phyloP scores from a whole-genome alignment of 768 basidiomycete genomes.

The Hygrocybe coccinea region DNA sequence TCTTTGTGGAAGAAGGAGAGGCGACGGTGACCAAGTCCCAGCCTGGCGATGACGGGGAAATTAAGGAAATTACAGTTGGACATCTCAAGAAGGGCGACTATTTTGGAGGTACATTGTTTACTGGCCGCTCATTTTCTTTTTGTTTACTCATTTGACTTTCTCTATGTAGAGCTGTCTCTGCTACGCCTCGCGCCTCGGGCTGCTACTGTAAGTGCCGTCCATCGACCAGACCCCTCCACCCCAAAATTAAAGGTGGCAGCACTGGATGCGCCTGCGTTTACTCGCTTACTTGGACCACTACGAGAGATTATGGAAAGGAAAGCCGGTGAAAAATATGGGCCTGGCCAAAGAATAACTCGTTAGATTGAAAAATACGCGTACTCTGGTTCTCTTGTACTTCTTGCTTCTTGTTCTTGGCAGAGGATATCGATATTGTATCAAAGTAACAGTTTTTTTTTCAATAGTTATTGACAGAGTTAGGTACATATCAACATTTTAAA shows the following conservation, averaged over 20 bases:
- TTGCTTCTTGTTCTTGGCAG: background rate
- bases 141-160: too few species aligned
- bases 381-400: background rate
- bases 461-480: too few species aligned
- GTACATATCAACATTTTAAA: too few species aligned
- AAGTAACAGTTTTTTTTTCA: too few species aligned
- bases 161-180: conserved; percentile 93
- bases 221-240: conserved; percentile 41
- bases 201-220: conserved; percentile 87
- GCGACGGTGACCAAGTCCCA: conserved; percentile 80
- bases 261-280: conserved; percentile 89
- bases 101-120: conserved; percentile 75
- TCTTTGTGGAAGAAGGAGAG: conserved; percentile 93
- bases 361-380: too few species aligned
- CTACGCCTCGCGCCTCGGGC: conserved; percentile 86
- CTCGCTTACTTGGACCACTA: conserved; percentile 85
- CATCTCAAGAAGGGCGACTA: conserved; percentile 87
- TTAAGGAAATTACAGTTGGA: conserved; percentile 66
- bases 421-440: background rate
- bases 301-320: conserved; percentile 90
- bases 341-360: background rate
- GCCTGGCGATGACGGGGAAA: conserved; percentile 51
- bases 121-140: conserved; percentile 1
- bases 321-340: conserved; percentile 72
- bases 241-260: conserved; percentile 89